These are phyloP conservation scores for Atkinsonella hypoxylon DNA, from an alignment of 2,329 filamentous ascomycete genomes.

Conservation along the genomic window DNA sequence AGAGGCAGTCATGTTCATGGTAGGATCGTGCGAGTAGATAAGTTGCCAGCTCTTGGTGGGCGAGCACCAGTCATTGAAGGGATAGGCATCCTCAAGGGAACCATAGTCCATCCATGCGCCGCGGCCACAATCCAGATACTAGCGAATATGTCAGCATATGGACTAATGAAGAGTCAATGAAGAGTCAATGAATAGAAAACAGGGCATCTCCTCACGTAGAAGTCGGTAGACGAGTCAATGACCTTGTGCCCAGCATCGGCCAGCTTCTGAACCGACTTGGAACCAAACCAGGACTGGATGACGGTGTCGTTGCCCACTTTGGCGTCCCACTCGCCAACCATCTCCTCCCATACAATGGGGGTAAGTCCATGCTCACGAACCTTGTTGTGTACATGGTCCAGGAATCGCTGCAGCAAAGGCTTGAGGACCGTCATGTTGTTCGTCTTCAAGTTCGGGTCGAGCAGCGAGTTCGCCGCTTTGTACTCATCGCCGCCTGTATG, in stretches of 20 bases:
- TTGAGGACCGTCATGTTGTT: constrained; percentile 53
- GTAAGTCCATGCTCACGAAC: constrained; percentile 52
- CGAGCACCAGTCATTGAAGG: constrained; percentile 70
- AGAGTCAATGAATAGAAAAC: background rate
- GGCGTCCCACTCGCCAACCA: constrained; percentile 67
- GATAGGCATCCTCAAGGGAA: constrained; percentile 38
- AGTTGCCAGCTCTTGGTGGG: constrained; percentile 73
- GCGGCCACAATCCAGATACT: constrained; percentile 76
- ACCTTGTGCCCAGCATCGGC: constrained; percentile 55
- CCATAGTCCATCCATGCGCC: constrained; percentile 69
- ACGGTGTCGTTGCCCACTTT: constrained; percentile 59
- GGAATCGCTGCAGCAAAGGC: constrained; percentile 67
- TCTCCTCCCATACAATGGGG: constrained; percentile 83
- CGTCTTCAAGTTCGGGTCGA: constrained; percentile 61
- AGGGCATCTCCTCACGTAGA: constrained; percentile 41
- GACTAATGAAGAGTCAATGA: background rate
- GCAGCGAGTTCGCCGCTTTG: constrained; percentile 51
- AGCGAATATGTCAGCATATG: background rate
- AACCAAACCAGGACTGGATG: constrained; percentile 67
- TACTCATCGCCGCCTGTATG: constrained; percentile 85
- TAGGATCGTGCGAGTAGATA: constrained; percentile 70
- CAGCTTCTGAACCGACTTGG: constrained; percentile 46
- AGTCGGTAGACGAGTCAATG: constrained; percentile 65
- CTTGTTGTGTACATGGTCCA: constrained; percentile 56
- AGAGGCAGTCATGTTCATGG: constrained; percentile 47